These are phyloP conservation scores for Phytophthora pseudosyringae DNA, from an alignment of 352 stramenopile species.

Conservation along the genomic window DNA sequence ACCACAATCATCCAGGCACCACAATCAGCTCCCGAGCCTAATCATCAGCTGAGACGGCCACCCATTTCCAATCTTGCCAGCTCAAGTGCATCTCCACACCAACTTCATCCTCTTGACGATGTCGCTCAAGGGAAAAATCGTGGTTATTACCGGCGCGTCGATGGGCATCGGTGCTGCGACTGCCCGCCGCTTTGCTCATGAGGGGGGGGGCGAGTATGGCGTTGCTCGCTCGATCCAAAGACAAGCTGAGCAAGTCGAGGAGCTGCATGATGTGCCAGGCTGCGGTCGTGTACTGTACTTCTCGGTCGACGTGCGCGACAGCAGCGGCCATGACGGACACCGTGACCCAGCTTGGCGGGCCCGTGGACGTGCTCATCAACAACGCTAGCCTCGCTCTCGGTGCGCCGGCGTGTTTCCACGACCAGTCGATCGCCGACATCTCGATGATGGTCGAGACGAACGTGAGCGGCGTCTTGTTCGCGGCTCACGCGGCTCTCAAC, in stretches of 20 bases:
- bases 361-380: slow-evolving; percentile 37
- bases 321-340: slow-evolving; percentile 15
- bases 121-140: slow-evolving; percentile 31
- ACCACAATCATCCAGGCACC: too few relatives aligned
- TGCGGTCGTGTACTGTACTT: slow-evolving; percentile 18
- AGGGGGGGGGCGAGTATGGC: slow-evolving; percentile 25
- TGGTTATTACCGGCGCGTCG: slow-evolving; percentile 35
- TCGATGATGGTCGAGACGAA: slow-evolving; percentile 40
- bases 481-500: slow-evolving; percentile 33
- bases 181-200: slow-evolving; percentile 20
- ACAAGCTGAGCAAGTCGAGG: slow-evolving; percentile 23
- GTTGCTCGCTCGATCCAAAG: slow-evolving; percentile 31
- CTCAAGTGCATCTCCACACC: not conserved
- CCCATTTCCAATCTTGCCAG: slow-evolving; percentile 14
- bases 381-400: slow-evolving; percentile 35
- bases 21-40: not conserved
- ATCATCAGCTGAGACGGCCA: not conserved
- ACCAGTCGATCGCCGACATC: slow-evolving; percentile 37
- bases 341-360: slow-evolving; percentile 24
- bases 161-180: slow-evolving; percentile 41
- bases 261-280: slow-evolving; percentile 13
- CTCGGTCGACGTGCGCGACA: slow-evolving; percentile 25
- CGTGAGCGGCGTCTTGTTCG: slow-evolving; percentile 30
- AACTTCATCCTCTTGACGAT: slow-evolving; percentile 10
- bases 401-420: slow-evolving; percentile 27